Evolutionary conservation across 2,329 filamentous ascomycete genomes (phyloP), one percentile per base, ranked within the genome.

Genomic region (Dactylellina parvicollis): DNA sequence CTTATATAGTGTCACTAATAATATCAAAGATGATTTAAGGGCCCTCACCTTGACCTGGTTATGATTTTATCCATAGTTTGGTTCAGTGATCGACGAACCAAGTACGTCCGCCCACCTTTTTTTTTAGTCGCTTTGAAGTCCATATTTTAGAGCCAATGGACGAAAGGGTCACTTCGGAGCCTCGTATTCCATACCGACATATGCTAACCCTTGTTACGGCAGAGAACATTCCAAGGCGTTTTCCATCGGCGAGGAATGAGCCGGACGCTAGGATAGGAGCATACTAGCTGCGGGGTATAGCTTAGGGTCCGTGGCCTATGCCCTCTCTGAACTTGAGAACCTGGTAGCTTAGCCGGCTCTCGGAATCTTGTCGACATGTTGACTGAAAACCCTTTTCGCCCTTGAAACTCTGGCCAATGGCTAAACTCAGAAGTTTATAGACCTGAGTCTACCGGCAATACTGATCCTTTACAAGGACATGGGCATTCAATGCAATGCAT

Each of bases 191-290:
- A 46, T 30, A 3, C 44, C 42, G 42, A 26, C 34, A 52, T 38
- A 34, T 52, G 30, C 52, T 9, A 20, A 24, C 50, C 61, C 62
- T 24, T 59, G 44, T n/a, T 26, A 32, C 56, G 24, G 67, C 26
- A 65, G 30, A 59, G 67, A 72, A 72, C 59, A 50, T 65, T 72
- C 67, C 50, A 72, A 72, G 40, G 49, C 22, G 18, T 52, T 62
- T 72, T 49, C 59, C 47, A 57, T 56, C 67, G 52, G 67, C 46
- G 57, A 52, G 32, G n/a, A 38, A 22, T 22, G 20, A 49, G 66
- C 66, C 67, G 55, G 34, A 36, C 52, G 57, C 34, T n/a, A 59
- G 22, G 22, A 47, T 36, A 59, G 50, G 26, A 47, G 59, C 50
- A 54, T 72, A 10, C 24, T n/a, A n/a, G n/a, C 38, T 72, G 67